Evolutionary conservation across 257 asterid genomes (phyloP).

Genomic region (Forsythia viridissima): DNA sequence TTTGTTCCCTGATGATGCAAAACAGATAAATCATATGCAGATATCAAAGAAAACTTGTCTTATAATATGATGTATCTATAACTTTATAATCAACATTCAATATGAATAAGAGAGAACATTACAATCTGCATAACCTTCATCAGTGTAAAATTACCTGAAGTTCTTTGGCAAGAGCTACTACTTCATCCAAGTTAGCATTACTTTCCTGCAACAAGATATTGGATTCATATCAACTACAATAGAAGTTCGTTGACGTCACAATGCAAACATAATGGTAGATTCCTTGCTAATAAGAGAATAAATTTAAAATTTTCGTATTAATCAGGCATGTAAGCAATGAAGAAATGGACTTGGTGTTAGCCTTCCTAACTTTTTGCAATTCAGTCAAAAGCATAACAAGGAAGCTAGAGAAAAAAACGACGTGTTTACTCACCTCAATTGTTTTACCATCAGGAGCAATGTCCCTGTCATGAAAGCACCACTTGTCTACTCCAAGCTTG

Average conservation of each 20-base stretch:
- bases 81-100: background rate
- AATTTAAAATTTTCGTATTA: background rate
- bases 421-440: slow-evolving; percentile 60
- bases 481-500: slow-evolving; percentile 84
- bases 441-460: slow-evolving; percentile 97
- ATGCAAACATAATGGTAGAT: background rate
- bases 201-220: slow-evolving; percentile 54
- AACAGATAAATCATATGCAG: background rate
- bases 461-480: slow-evolving; percentile 98
- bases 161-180: slow-evolving; percentile 90
- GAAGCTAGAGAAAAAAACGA: background rate
- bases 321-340: background rate
- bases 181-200: slow-evolving; percentile 93
- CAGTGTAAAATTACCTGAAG: slow-evolving; percentile 71
- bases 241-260: background rate
- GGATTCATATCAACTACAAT: background rate
- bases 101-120: background rate
- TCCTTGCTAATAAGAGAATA: background rate
- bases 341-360: background rate
- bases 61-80: background rate
- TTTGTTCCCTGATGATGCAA: slow-evolving; percentile 54
- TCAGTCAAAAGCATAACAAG: background rate
- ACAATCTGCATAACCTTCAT: background rate
- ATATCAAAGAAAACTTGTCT: background rate
- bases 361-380: background rate